Evolutionary conservation across 2,329 filamentous ascomycete genomes (phyloP), one percentile per base, ranked within the genome.

Genomic region (Cladophialophora immunda): DNA sequence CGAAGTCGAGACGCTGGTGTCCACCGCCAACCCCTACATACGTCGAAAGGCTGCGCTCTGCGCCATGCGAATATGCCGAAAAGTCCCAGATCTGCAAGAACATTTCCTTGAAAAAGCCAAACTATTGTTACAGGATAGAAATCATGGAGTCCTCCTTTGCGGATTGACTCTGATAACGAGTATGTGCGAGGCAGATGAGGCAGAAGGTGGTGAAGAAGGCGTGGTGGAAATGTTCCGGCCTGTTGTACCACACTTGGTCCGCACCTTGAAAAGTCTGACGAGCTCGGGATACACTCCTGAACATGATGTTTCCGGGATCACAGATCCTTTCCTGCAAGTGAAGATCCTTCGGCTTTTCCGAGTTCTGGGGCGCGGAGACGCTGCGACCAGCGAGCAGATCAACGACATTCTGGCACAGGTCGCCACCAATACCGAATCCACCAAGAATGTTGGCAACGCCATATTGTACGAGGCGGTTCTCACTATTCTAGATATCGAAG

Each of bases 401-500:
- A 99, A 98, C 81, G 95, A 99, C 76, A 99, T 99, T 68, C 83
- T 99, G 67, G 95, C 95, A 5, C 94, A 97, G 82, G 95, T 99
- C 62, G 95, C 95, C 60, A 98, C 94, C 45, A 99, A 99, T 79
- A 99, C 95, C 1, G 95, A 99, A 76, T 93, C 94, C 0, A 94
- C 94, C 30, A 99, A 99, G 83, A 99, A 99, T 72, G 95, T 99
- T 50, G 95, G 95, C 70, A 99, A 99, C 78, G 94, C 95, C 0
- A 99, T 99, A 73, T 85, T 99, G 7, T 99, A 99, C 81, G 95
- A 99, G 81, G 92, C 95, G 1, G 95, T 99, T 41, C 89, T 95
- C 52, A 99, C 95, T 0, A 99, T 99, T 72, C 88, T 99, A 57
- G 95, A 99, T 73, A 98, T 99, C 62, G 95, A 99, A 79, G 96